phyloP scores from a whole-genome alignment of 1,284 basidiomycete species.

The Agroathelia rolfsii region DNA sequence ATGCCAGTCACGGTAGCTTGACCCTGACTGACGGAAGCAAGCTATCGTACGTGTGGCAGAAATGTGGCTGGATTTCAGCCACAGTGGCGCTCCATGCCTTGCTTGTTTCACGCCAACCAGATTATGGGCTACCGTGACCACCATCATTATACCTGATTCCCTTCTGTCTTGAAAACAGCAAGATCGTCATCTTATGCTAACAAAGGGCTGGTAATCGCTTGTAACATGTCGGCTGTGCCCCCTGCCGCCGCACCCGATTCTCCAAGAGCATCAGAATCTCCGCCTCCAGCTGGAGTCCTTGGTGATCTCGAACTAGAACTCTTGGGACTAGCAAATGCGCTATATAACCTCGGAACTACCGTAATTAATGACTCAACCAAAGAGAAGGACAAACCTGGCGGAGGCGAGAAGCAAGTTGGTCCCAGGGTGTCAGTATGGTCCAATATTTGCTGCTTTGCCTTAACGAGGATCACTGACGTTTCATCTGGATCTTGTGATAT shows the following conservation, averaged over 20 bases:
- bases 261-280: conserved; percentile 59
- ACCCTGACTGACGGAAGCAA: too few species aligned
- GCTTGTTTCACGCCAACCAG: too few species aligned
- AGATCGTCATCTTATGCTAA: too few species aligned
- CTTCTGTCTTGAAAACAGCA: too few species aligned
- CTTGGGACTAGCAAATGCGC: conserved; percentile 57
- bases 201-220: too few species aligned
- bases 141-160: too few species aligned
- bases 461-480: neutral
- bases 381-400: conserved; percentile 56
- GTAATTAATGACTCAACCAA: conserved; percentile 71
- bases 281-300: conserved; percentile 52
- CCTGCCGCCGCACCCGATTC: conserved; percentile 72
- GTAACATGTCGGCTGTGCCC: too few species aligned
- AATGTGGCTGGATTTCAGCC: too few species aligned
- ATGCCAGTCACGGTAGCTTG: too few species aligned
- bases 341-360: conserved; percentile 71
- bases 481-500: conserved; percentile 3
- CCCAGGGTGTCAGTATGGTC: conserved; percentile 44
- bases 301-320: conserved; percentile 71
- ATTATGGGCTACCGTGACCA: too few species aligned
- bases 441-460: neutral
- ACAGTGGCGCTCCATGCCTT: too few species aligned
- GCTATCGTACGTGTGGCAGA: too few species aligned
- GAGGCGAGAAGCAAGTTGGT: conserved; percentile 63